Conservation (phyloP, 2,329 filamentous ascomycete genomes). For the Exophiala dermatitidis region DNA sequence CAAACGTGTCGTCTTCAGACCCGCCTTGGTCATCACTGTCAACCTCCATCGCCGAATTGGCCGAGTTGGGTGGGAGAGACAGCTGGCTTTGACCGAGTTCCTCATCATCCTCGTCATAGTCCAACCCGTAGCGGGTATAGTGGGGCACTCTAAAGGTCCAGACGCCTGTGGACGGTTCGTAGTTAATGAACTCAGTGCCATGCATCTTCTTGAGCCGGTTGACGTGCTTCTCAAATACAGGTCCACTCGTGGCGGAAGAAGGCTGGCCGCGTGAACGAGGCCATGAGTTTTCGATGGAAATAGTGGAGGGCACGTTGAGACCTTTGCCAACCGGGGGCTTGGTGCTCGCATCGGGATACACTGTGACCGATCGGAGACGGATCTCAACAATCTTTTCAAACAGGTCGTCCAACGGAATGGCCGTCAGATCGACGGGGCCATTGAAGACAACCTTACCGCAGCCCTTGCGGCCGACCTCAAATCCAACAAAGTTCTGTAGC, state of each 20-base stretch:
- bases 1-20: conserved; percentile 49
- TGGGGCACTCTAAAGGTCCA: conserved; percentile 95
- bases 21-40: conserved; percentile 28
- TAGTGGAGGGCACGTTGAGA: conserved; percentile 81
- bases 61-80: conserved; percentile 45
- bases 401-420: conserved; percentile 71
- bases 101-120: conserved; percentile 68
- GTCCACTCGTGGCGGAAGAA: conserved; percentile 53
- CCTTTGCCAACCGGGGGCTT: conserved; percentile 83
- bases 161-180: conserved; percentile 69
- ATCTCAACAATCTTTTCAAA: conserved; percentile 70
- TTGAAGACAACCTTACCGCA: conserved; percentile 79
- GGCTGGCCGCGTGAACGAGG: conserved; percentile 62
- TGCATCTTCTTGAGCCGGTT: conserved; percentile 69
- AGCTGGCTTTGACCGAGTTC: conserved; percentile 44
- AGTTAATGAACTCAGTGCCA: conserved; percentile 75
- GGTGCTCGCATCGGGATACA: conserved; percentile 66
- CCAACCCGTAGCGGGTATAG: conserved; percentile 89
- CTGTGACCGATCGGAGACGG: conserved; percentile 70
- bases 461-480: conserved; percentile 74
- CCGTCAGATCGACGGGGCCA: conserved; percentile 72
- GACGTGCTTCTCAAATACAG: conserved; percentile 71
- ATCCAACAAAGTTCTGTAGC: conserved; percentile 63
- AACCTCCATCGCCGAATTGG: conserved; percentile 26
- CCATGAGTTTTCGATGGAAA: conserved; percentile 89